Evolutionary conservation across 2,329 filamentous ascomycete genomes (phyloP), one percentile per base, ranked within the genome.

Genomic region (Colletotrichum sublineola): DNA sequence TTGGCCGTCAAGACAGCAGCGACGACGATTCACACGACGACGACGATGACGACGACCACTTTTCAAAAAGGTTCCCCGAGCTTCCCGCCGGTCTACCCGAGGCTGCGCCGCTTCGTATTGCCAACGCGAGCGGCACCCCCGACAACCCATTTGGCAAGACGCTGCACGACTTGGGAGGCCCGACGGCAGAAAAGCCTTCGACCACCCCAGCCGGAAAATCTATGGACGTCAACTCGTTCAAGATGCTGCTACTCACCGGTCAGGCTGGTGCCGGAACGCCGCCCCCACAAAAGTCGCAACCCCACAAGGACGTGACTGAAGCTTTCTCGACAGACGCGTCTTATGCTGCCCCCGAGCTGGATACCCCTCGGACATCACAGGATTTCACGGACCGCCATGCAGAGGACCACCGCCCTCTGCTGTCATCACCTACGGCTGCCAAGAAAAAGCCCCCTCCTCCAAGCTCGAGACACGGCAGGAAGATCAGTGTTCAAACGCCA

Each of bases 161-260:
- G 11, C 77, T 88, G 44, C 83, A 86, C 55, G 87, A 89, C 62
- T 76, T 88, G 64, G 87, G 89, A 36, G 76, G 78, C 5, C 75
- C 76, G 31, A 79, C 76, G 44, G 78, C 82, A 48, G 77, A 79
- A 50, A 76, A 79, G 24, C 78, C 82, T 31, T 50, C 40, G 78
- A 80, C 53, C 44, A 62, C 50, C 20, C 66, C 58, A 15, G 75
- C 78, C 2, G 76, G 75, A 24, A 86, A 83, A 75, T 82, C 89
- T 0, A 81, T 96, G 74, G 93, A 96, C 78, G 94, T 96, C 1
- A 90, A 94, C 78, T 91, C 93, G 9, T 96, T 96, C 82, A 91
- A 91, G 78, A 88, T 91, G 71, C 82, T 96, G 73, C 86, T 96
- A 60, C 85, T 96, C 83, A 96, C 93, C 0, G 94, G 94, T 29